A percentile compares a stretch with the other conserved stretches of the same genome.
Conservation (phyloP, 2,329 filamentous ascomycete species). For the Pseudocercospora fijiensis region DNA sequence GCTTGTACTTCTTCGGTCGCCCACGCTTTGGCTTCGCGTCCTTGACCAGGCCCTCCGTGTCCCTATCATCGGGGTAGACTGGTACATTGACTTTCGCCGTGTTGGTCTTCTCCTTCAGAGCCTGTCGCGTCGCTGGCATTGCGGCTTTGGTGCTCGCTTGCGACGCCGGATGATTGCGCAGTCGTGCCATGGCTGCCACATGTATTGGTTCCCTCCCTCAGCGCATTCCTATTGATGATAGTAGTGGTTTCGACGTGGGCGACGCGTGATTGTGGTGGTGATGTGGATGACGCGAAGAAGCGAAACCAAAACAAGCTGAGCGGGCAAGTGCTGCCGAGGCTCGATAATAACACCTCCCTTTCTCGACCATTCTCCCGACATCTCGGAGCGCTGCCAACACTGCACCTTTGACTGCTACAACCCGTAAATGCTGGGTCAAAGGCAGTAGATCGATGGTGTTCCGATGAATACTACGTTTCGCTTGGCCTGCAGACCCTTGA, state of each 20-base stretch:
- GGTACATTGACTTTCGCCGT: conserved; percentile 26
- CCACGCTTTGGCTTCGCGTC: conserved; percentile 28
- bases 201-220: conserved; percentile 1
- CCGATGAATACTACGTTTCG: conserved; percentile 2
- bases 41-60: conserved; percentile 33
- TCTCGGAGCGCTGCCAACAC: neutral
- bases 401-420: neutral
- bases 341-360: neutral
- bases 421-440: conserved; percentile 3
- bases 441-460: neutral
- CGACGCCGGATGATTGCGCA: conserved; percentile 29
- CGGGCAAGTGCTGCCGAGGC: neutral
- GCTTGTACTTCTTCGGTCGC: conserved; percentile 23
- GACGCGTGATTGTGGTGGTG: conserved; percentile 8
- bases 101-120: conserved; percentile 36
- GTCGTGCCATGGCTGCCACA: conserved; percentile 29
- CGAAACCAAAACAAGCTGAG: conserved; percentile 8
- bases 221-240: conserved; percentile 7
- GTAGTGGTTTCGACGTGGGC: neutral
- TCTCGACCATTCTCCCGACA: neutral
- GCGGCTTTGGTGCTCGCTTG: conserved; percentile 17
- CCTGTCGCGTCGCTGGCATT: conserved; percentile 23
- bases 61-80: conserved; percentile 30
- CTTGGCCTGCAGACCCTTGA: neutral
- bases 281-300: conserved; percentile 15